phyloP scores from a whole-genome alignment of 23 red algal species.

The Chondrus crispus region DNA sequence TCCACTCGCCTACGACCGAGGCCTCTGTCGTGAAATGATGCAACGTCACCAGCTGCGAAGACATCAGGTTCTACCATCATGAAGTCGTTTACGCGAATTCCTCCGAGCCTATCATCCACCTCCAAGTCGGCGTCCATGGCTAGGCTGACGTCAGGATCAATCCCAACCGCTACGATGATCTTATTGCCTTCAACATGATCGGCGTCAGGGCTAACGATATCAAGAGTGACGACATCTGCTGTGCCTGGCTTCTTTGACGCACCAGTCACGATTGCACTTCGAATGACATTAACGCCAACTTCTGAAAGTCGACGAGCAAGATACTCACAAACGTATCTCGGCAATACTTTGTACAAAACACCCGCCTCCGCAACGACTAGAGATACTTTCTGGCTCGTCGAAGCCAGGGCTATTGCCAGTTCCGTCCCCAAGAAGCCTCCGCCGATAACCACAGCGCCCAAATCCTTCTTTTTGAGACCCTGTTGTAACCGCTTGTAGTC shows the following conservation, averaged over 20 bases:
- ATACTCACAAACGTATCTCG: constrained; percentile 71
- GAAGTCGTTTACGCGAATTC: constrained; percentile 72
- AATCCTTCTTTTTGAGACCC: neutral
- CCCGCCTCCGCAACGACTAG: constrained; percentile 65
- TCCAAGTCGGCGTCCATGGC: constrained; percentile 68
- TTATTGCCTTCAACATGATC: constrained; percentile 18
- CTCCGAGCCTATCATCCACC: constrained; percentile 48
- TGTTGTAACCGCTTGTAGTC: constrained; percentile 30
- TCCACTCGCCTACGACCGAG: constrained; percentile 77
- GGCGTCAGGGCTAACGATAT: constrained; percentile 42
- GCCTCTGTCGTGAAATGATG: constrained; percentile 68
- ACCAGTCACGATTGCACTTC: constrained; percentile 38
- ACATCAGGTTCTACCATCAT: constrained; percentile 71
- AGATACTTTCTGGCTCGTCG: constrained; percentile 29
- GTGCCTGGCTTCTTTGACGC: neutral
- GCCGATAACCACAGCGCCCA: constrained; percentile 52
- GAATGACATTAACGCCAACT: constrained; percentile 45
- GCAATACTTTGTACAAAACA: constrained; percentile 63
- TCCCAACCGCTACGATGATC: constrained; percentile 67
- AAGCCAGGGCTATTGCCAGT: constrained; percentile 56
- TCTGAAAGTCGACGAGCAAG: constrained; percentile 23
- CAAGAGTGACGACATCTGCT: constrained; percentile 11
- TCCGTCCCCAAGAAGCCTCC: constrained; percentile 84
- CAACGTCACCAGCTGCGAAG: constrained; percentile 76
- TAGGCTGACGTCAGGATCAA: constrained; percentile 53